Percentiles rank a stretch among this genome's conserved stretches.
Conservation (phyloP, 2,329 filamentous ascomycete genomes). For the Lithohypha guttulata region DNA sequence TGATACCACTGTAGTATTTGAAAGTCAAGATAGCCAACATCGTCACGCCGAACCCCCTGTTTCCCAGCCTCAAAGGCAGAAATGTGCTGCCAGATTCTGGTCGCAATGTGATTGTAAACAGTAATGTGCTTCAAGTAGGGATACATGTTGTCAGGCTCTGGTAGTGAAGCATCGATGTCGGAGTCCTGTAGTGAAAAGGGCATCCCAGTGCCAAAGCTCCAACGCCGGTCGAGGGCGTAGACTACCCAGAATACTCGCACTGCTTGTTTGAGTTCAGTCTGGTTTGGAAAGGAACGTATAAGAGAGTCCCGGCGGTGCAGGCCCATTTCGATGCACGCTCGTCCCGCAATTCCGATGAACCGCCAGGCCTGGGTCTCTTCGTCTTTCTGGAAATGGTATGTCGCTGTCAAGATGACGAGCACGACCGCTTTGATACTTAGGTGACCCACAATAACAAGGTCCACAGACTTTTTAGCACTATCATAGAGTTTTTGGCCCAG, state of each 20-base stretch:
- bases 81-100: conserved; percentile 77
- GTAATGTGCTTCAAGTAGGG: conserved; percentile 80
- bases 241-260: conserved; percentile 75
- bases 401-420: conserved; percentile 48
- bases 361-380: conserved; percentile 82
- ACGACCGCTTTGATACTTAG: conserved; percentile 49
- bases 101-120: conserved; percentile 68
- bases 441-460: conserved; percentile 50
- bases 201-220: conserved; percentile 82
- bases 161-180: conserved; percentile 70
- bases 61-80: conserved; percentile 56
- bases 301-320: conserved; percentile 71
- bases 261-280: conserved; percentile 56
- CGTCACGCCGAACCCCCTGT: conserved; percentile 55
- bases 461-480: conserved; percentile 60
- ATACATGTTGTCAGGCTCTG: conserved; percentile 50
- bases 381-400: conserved; percentile 75
- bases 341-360: conserved; percentile 69
- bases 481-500: conserved; percentile 63
- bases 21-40: conserved; percentile 70
- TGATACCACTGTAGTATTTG: conserved; percentile 83
- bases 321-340: conserved; percentile 70
- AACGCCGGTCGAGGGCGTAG: conserved; percentile 73
- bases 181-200: conserved; percentile 77
- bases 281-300: conserved; percentile 53